Evolutionary conservation across 2,329 filamentous ascomycete species (phyloP), one percentile per base, ranked within the genome.

Genomic region (Pseudogymnoascus sp.): DNA sequence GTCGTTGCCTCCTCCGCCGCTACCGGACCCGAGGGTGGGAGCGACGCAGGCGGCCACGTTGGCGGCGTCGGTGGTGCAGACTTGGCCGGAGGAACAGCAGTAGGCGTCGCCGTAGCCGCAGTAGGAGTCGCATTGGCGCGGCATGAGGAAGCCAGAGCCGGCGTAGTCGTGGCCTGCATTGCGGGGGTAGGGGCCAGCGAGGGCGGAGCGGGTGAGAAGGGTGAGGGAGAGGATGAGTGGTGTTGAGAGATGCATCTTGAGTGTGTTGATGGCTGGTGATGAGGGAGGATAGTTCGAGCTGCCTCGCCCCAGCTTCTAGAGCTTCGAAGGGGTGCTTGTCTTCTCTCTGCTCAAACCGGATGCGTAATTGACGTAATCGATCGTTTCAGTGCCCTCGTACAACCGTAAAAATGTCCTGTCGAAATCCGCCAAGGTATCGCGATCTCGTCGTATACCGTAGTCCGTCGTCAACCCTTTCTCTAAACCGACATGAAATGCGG

Each of bases 41-140:
- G 67, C 62, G 38, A 76, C 70, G 68, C 83, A 86, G 61, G 77
- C 79, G 31, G 83, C 82, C 41, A 81, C 74, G 67, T 78, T 77
- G 66, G 74, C 72, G 4, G 75, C 59, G 52, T 69, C 71, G 5
- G 83, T 86, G 63, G 77, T 79, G 76, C 84, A 86, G 33, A 74
- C 69, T 69, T 83, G 72, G 61, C 75, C 76, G 61, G 72, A 67
- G 21, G 71, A 72, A 69, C 84, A 87, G 74, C 83, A 86, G 72
- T 79, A 80, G 70, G 82, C 78, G 68, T 80, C 80, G 61, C 82
- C 73, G 60, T 74, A 72, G 65, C 84, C 83, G 72, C 84, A 87
- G 73, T 79, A 79, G 37, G 77, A 71, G 52, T 72, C 76, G 74
- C 83, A 85, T 62, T 60, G 62, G 60, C 81, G 78, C 19, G 72